phyloP scores from a whole-genome alignment of 2,329 filamentous ascomycete species.

The Cadophora sp. region DNA sequence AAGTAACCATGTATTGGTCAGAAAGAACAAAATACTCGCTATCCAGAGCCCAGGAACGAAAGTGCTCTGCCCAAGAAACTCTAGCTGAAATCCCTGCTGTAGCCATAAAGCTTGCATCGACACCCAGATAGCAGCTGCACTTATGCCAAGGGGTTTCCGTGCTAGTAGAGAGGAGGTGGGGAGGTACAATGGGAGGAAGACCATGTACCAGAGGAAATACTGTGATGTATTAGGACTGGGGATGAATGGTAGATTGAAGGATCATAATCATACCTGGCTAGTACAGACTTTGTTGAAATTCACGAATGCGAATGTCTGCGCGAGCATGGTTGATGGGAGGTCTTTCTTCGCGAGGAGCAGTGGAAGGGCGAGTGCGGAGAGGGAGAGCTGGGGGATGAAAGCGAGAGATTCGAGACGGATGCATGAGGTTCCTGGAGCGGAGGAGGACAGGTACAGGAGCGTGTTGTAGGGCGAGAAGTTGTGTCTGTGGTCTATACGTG shows the following conservation, averaged over 20 bases:
- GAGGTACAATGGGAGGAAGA: conserved; percentile 91
- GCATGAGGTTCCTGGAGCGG: conserved; percentile 50
- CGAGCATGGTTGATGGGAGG: conserved; percentile 84
- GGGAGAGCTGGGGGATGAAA: conserved; percentile 85
- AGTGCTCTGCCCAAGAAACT: conserved; percentile 81
- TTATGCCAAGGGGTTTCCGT: conserved; percentile 64
- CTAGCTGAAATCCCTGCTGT: conserved; percentile 76
- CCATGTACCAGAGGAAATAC: conserved; percentile 99
- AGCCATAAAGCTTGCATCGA: conserved; percentile 77
- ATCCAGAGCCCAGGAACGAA: conserved; percentile 87
- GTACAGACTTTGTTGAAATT: conserved; percentile 99
- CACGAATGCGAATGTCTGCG: conserved; percentile 96
- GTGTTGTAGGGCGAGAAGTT: conserved; percentile 98
- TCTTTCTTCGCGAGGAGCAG: conserved; percentile 80
- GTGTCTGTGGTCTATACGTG: conserved; percentile 92
- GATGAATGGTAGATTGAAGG: background rate
- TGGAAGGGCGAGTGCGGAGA: conserved; percentile 80
- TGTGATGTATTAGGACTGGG: conserved; percentile 48
- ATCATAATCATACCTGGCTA: conserved; percentile 71
- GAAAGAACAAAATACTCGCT: conserved; percentile 79
- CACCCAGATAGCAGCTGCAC: conserved; percentile 76
- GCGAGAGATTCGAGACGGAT: conserved; percentile 76
- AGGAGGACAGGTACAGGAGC: conserved; percentile 85
- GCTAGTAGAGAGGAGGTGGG: conserved; percentile 76
- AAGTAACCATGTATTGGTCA: conserved; percentile 86